Conservation (phyloP, 179 eudicot genomes). For the Drosera spatulata region DNA sequence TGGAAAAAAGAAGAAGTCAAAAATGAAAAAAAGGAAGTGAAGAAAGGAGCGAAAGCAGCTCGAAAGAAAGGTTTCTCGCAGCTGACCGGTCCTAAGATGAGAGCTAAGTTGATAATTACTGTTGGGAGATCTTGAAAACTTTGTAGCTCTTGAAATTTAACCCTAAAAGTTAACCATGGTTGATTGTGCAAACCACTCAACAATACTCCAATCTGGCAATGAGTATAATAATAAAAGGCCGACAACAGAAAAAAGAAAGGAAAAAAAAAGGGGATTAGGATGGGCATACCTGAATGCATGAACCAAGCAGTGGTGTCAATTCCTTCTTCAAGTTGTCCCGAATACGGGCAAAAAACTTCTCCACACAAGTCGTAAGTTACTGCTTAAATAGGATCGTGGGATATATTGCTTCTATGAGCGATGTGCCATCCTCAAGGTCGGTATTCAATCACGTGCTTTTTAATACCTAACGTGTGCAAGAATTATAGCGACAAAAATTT, state of each 20-base stretch:
- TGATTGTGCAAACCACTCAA: too few species aligned
- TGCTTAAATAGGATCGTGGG: constrained; percentile 95
- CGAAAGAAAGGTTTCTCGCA: too few species aligned
- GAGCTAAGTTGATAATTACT: too few species aligned
- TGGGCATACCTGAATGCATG: constrained; percentile 98
- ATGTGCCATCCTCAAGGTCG: constrained; percentile 76
- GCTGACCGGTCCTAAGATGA: too few species aligned
- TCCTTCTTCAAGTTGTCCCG: constrained; percentile 99
- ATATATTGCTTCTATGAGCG: constrained; percentile 85
- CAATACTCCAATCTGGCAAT: background rate
- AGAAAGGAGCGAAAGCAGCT: too few species aligned
- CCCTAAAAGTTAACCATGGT: too few species aligned
- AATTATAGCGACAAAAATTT: too few species aligned
- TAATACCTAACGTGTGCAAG: constrained; percentile 37
- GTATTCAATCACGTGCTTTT: constrained; percentile 54
- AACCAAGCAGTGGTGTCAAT: constrained; percentile 70
- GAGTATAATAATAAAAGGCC: background rate
- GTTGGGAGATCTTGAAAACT: constrained; percentile 81
- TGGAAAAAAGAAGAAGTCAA: too few species aligned
- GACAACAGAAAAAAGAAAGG: too few species aligned
- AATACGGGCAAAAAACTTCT: constrained; percentile 93
- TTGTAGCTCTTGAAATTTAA: constrained; percentile 69
- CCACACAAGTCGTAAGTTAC: constrained; percentile 92
- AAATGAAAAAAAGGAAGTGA: too few species aligned
- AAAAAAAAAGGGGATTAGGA: too few species aligned